These are phyloP conservation scores for Mortierella sp. DNA, from an alignment of 371 early-diverging fungal genomes.

Conservation along the genomic window DNA sequence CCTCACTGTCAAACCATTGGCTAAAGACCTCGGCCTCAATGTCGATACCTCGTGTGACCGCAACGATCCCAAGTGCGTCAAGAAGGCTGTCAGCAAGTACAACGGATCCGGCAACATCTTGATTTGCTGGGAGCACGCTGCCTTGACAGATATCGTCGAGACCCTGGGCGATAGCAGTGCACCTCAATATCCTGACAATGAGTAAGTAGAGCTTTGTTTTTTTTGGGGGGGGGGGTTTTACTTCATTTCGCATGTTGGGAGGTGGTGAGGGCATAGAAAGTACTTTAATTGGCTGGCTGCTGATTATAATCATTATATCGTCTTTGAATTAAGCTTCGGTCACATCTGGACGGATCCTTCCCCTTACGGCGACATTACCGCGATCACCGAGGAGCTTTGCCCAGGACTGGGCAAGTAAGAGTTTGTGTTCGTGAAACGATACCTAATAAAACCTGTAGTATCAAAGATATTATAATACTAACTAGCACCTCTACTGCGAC, in stretches of 20 bases:
- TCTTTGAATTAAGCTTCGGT: slow-evolving; percentile 15
- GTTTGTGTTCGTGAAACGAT: too few species aligned
- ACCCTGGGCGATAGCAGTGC: slow-evolving; percentile 10
- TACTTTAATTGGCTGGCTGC: slow-evolving; percentile 11
- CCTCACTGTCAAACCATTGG: slow-evolving; percentile 16
- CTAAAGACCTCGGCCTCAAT: slow-evolving; percentile 17
- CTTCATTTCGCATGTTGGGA: slow-evolving; percentile 8
- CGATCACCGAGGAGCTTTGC: neutral
- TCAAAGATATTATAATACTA: too few species aligned
- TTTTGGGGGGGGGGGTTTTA: slow-evolving; percentile 9
- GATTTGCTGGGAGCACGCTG: slow-evolving; percentile 21
- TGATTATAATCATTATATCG: slow-evolving; percentile 4
- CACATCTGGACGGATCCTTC: slow-evolving; percentile 18
- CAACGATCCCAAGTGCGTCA: slow-evolving; percentile 10
- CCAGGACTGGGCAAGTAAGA: too few species aligned
- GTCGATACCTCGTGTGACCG: slow-evolving; percentile 10
- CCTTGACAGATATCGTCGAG: slow-evolving; percentile 7
- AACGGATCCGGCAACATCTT: slow-evolving; percentile 17
- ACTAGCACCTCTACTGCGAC: too few species aligned
- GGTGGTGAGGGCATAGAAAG: slow-evolving; percentile 1
- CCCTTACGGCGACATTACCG: slow-evolving; percentile 9
- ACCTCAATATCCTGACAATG: slow-evolving; percentile 3
- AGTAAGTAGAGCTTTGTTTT: slow-evolving; percentile 8
- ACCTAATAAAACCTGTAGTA: too few species aligned
- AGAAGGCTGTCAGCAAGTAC: slow-evolving; percentile 18